Percentiles rank a stretch among this genome's conserved stretches.
Evolutionary conservation across 495 filamentous ascomycete species (phyloP).

Genomic region (Penicillium salamii): DNA sequence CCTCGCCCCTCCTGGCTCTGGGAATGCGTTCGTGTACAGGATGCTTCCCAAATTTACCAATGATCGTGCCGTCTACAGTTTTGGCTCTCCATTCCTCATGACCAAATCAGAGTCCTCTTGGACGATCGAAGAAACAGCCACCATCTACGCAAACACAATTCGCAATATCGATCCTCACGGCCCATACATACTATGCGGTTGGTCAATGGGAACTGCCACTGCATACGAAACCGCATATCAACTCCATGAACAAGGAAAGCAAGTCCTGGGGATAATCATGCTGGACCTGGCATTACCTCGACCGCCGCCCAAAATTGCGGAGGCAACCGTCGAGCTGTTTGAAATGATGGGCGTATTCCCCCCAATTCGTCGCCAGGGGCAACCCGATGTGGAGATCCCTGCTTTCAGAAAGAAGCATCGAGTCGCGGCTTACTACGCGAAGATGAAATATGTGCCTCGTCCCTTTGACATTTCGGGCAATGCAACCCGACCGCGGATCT

Average conservation of each 20-base stretch:
- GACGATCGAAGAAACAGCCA: slow-evolving; percentile 13
- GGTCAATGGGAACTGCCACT: slow-evolving; percentile 15
- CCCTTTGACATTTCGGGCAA: slow-evolving; percentile 7
- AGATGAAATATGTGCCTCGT: slow-evolving; percentile 17
- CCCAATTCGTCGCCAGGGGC: slow-evolving; percentile 22
- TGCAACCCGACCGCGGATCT: slow-evolving; percentile 7
- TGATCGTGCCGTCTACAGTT: slow-evolving; percentile 10
- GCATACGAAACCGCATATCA: slow-evolving; percentile 14
- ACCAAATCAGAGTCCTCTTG: slow-evolving; percentile 11
- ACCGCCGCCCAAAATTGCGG: slow-evolving; percentile 1
- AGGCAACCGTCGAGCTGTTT: slow-evolving; percentile 9
- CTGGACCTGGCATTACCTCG: slow-evolving; percentile 7
- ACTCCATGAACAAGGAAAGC: slow-evolving; percentile 8
- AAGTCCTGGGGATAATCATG: slow-evolving; percentile 12
- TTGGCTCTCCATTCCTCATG: slow-evolving; percentile 17
- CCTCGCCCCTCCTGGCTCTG: slow-evolving; percentile 12
- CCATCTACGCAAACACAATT: slow-evolving; percentile 12
- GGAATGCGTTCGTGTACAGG: slow-evolving; percentile 12
- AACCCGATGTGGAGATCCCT: slow-evolving; percentile 12
- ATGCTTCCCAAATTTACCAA: slow-evolving; percentile 12
- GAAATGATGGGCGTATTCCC: slow-evolving; percentile 21
- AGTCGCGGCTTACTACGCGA: slow-evolving; percentile 9
- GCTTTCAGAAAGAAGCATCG: slow-evolving; percentile 7
- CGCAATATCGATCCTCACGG: slow-evolving; percentile 6
- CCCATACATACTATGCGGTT: slow-evolving; percentile 14